These are phyloP conservation scores for Nakazawaea ishiwadae DNA, from an alignment of 805 yeast genomes.

Conservation along the genomic window DNA sequence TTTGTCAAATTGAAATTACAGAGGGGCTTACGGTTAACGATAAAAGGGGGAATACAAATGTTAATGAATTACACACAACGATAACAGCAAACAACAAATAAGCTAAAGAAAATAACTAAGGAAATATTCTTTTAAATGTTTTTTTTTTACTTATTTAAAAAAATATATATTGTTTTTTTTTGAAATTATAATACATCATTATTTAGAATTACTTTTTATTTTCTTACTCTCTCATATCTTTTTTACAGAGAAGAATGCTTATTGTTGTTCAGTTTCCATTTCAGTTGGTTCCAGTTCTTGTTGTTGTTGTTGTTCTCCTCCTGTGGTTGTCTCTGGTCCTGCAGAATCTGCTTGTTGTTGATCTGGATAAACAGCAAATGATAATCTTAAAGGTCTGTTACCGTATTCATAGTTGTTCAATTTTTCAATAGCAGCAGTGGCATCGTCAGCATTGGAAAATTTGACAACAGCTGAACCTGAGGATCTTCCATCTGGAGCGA, in stretches of 20 bases:
- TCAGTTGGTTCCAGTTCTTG: not conserved
- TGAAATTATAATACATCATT: not conserved
- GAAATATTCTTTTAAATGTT: too few relatives aligned
- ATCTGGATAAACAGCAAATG: conserved; percentile 47
- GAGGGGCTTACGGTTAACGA: too few relatives aligned
- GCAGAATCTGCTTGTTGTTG: not conserved
- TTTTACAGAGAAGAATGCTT: not conserved
- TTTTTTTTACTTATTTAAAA: too few relatives aligned
- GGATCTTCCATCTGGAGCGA: conserved; percentile 56
- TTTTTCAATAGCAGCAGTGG: conserved; percentile 70
- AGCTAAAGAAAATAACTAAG: too few relatives aligned
- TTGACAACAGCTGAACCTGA: conserved; percentile 84
- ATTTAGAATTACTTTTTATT: not conserved
- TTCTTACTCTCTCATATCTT: not conserved
- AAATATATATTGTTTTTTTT: conserved; percentile 38
- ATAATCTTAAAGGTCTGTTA: conserved; percentile 62
- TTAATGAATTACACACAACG: too few relatives aligned
- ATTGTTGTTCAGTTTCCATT: conserved; percentile 2
- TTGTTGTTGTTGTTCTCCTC: too few relatives aligned
- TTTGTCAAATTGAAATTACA: too few relatives aligned
- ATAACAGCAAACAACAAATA: too few relatives aligned
- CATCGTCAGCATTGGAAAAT: conserved; percentile 60
- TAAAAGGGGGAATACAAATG: too few relatives aligned
- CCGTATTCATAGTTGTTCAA: conserved; percentile 83
- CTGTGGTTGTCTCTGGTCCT: too few relatives aligned